Base-by-base conservation (phyloP, 1,284 basidiomycete genomes). In the Psilocybe mexicana region DNA sequence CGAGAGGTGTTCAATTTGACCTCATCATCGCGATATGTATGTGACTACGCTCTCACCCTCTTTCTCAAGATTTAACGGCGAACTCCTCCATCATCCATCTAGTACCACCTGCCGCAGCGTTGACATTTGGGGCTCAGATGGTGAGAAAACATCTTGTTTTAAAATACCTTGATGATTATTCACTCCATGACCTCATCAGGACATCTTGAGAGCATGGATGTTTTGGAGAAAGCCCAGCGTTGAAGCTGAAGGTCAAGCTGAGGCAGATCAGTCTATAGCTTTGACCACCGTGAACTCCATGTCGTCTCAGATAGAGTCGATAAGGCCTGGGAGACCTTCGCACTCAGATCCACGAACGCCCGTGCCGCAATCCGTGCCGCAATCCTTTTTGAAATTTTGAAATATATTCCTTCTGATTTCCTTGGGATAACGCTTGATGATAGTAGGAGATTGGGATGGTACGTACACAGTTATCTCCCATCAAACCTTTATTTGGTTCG, bases 41-140 rank as follows among this genome's bases (percentile, higher is more conserved):
- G 69, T 57, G 5, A 33, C 30, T 4, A 25, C 33, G 7, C 8
- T 30, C 24, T 12, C 23, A 50, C 53, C 60, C 12, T 38, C 56
- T 48, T 40, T 18, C 18, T 14, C 35, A 4, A 43, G 14, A 8
- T 52, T 12, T 24, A 44, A 23, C 52, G n/a, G 42, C 45, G 10
- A 38, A 48, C 10, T 18, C 14, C 25, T 42, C 14, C 24, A 18
- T 26, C 18, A 18, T 18, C 18, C 18, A 18, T 12, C 30, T 28
- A 71, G 71, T 70, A 25, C 67, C 69, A 11, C 59, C 62, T 30
- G 59, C 61, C 28, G 63, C 67, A 12, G 69, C 68, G 3, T 50
- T 70, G 24, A 69, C 69, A 42, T 72, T 72, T 42, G 69, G 69
- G 14, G 68, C 63, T 26, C 68, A 70, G 59, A 61, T 52, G 40